Evolutionary conservation across 257 asterid species (phyloP), one percentile per base, ranked within the genome.

Genomic region (Solanum verrucosum): DNA sequence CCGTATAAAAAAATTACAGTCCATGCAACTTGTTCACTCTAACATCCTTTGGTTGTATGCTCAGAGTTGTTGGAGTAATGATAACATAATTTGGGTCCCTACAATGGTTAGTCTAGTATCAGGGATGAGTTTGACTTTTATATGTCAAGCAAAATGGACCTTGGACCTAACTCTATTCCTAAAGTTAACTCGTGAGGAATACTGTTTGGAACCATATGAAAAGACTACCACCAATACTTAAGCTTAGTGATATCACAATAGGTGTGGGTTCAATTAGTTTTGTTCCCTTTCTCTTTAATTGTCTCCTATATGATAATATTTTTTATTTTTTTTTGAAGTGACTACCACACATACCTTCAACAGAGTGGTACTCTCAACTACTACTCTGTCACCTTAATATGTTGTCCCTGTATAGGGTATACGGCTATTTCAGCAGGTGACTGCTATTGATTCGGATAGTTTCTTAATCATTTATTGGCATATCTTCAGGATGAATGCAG

Each of bases 401-500:
- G 70, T 82, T 82, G 70, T 49, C 42, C 42, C 25, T 82, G 70
- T 46, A 82, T 49, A 29, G 42, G 70, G 9, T 82, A 29, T 82
- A 31, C 49, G 63, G 86, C 31, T 29, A 46, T 82, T 81, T 49
- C 44, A 18, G 86, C 70, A 49, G 86, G 86, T 82, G 86, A 29
- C 42, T 49, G 38, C n/a, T 82, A 67, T 82, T 82, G 86, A 49
- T 82, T 49, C 5, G 0, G 65, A 33, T 49, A 35, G 34, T 49
- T 29, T 49, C 31, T 49, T 82, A 52, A 31, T 82, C 42, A 49
- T 49, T 82, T 31, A 27, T 82, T 23, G 68, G 42, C 73, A 63
- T 81, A 33, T 84, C 67, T 91, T 67, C 94, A 96, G 99, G 99
- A 95, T 33, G 99, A 95, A 91, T 96, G 99, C 93, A 88, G 91